Percentiles rank a stretch among this genome's conserved stretches.
phyloP scores from a whole-genome alignment of 768 basidiomycete species.

The Mycena capillaripes region DNA sequence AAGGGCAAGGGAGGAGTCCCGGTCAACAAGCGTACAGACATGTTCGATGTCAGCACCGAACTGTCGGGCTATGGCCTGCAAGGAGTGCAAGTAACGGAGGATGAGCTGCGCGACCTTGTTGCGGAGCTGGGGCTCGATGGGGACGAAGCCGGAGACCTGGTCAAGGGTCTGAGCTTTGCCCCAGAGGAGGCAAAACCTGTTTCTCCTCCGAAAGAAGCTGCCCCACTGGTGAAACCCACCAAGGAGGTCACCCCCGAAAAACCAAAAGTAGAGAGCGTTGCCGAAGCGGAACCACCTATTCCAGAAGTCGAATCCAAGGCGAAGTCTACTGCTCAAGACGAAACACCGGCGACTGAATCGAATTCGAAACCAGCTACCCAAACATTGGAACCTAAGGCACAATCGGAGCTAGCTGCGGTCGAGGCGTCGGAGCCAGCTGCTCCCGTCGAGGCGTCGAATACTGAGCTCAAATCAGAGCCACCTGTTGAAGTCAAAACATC shows the following conservation, averaged over 20 bases:
- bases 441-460: too few relatives aligned
- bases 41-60: conserved; percentile 77
- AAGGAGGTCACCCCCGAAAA: not conserved
- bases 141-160: conserved; percentile 83
- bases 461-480: too few relatives aligned
- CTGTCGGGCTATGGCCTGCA: conserved; percentile 80
- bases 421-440: conserved; percentile 2
- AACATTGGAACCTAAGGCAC: too few relatives aligned
- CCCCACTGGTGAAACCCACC: conserved; percentile 20
- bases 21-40: conserved; percentile 68
- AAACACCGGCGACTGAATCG: too few relatives aligned
- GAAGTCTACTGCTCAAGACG: not conserved
- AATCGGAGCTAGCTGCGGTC: too few relatives aligned
- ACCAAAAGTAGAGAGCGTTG: not conserved
- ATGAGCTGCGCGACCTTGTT: conserved; percentile 79
- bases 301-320: too few relatives aligned
- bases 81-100: conserved; percentile 82
- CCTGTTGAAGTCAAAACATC: too few relatives aligned
- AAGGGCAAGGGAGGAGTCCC: conserved; percentile 57
- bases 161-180: conserved; percentile 66
- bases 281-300: too few relatives aligned
- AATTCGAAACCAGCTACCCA: too few relatives aligned
- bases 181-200: conserved; percentile 35
- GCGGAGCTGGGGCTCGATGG: conserved; percentile 82
- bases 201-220: not conserved